A percentile compares a stretch with the other conserved stretches of the same genome.
phyloP scores from a whole-genome alignment of 2,329 filamentous ascomycete species.

The Claviceps pusilla region DNA sequence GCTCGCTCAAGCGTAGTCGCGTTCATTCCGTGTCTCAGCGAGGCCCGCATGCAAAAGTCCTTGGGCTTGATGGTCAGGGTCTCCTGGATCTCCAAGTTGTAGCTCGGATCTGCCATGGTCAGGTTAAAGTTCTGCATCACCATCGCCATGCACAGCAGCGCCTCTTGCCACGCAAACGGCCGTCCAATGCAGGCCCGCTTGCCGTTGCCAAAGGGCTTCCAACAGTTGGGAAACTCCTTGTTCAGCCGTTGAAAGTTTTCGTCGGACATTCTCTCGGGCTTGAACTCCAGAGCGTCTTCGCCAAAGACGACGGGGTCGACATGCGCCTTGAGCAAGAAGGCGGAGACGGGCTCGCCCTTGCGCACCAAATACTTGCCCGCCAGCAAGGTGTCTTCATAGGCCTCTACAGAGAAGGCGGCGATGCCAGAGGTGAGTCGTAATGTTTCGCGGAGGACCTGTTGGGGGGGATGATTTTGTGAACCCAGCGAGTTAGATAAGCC shows the following conservation, averaged over 20 bases:
- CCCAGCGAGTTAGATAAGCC: too few relatives aligned
- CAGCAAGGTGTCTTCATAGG: conserved; percentile 38
- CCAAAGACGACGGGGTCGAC: conserved; percentile 50
- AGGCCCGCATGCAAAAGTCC: conserved; percentile 46
- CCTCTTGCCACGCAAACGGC: conserved; percentile 62
- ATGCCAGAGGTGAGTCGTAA: conserved; percentile 48
- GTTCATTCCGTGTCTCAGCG: conserved; percentile 32
- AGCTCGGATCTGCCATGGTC: conserved; percentile 43
- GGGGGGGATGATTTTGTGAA: background rate
- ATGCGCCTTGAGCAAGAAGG: conserved; percentile 40
- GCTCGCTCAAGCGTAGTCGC: conserved; percentile 31
- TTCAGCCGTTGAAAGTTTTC: conserved; percentile 48
- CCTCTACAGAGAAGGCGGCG: conserved; percentile 37
- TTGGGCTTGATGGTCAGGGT: conserved; percentile 49
- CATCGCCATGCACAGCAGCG: conserved; percentile 44
- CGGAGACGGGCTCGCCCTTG: conserved; percentile 33
- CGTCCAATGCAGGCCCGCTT: conserved; percentile 56
- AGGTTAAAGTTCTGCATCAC: conserved; percentile 61
- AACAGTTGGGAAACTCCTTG: conserved; percentile 45
- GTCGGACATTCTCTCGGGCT: conserved; percentile 58
- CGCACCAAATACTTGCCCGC: conserved; percentile 46
- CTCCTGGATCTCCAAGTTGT: conserved; percentile 38
- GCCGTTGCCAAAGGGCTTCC: conserved; percentile 65
- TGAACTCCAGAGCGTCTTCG: conserved; percentile 48
- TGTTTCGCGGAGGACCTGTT: conserved; percentile 45